Evolutionary conservation across 345 rosid genomes (phyloP).

Genomic region (Aethionema arabicum): DNA sequence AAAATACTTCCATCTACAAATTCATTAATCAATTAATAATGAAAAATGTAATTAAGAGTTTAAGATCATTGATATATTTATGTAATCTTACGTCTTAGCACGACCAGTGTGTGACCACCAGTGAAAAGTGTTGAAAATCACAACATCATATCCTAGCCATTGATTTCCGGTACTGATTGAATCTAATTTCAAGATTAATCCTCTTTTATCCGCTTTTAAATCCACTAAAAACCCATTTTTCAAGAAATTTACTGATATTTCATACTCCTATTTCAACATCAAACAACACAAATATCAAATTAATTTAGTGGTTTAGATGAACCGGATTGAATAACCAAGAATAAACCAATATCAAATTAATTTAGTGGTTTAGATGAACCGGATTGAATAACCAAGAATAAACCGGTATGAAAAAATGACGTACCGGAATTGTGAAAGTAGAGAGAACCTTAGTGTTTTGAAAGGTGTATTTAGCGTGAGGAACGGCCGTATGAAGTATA

Average conservation of each 20-base stretch:
- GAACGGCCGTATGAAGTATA: slow-evolving; percentile 62
- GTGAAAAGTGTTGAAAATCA: slow-evolving; percentile 68
- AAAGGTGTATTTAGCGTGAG: slow-evolving; percentile 41
- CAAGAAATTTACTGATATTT: slow-evolving; percentile 39
- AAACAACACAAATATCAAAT: neutral
- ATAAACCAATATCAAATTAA: too few relatives aligned
- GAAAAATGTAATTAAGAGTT: neutral
- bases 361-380: too few relatives aligned
- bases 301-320: neutral
- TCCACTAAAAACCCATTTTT: slow-evolving; percentile 62
- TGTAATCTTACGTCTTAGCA: slow-evolving; percentile 31
- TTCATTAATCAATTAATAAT: neutral
- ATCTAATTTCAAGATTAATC: slow-evolving; percentile 56
- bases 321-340: too few relatives aligned
- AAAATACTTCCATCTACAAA: slow-evolving; percentile 65
- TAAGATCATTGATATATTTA: neutral
- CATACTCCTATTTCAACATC: slow-evolving; percentile 42
- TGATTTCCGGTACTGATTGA: slow-evolving; percentile 42
- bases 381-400: neutral
- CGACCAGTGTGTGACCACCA: slow-evolving; percentile 66
- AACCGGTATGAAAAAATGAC: slow-evolving; percentile 18
- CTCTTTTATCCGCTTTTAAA: slow-evolving; percentile 40
- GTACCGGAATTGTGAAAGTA: slow-evolving; percentile 37
- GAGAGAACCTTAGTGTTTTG: slow-evolving; percentile 23
- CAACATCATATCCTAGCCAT: slow-evolving; percentile 54